Evolutionary conservation across 306 rosid species (phyloP).

Genomic region (Urtica urens): DNA sequence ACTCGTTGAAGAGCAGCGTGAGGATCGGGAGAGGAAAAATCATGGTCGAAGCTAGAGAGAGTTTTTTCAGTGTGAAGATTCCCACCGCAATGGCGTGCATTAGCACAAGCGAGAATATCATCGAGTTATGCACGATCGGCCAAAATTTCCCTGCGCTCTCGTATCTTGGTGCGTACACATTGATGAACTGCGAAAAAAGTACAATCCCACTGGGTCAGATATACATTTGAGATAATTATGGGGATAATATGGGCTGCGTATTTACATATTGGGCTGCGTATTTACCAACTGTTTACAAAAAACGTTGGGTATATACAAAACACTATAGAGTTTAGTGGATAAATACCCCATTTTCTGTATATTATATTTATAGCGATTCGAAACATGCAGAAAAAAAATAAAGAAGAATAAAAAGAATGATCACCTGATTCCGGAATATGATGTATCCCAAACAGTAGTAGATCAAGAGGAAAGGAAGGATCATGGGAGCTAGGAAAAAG

Average conservation of each 20-base stretch:
- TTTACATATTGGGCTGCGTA: too few species aligned
- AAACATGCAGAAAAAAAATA: not conserved
- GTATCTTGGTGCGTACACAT: slow-evolving; percentile 62
- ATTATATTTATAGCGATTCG: too few species aligned
- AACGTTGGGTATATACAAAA: too few species aligned
- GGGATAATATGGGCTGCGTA: too few species aligned
- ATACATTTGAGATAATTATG: too few species aligned
- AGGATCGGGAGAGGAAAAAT: slow-evolving; percentile 64
- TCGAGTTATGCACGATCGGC: slow-evolving; percentile 76
- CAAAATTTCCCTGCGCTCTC: slow-evolving; percentile 90
- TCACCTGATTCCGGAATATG: slow-evolving; percentile 75
- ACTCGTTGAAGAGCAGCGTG: slow-evolving; percentile 80
- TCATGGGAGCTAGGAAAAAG: slow-evolving; percentile 91
- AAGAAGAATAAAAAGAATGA: slow-evolving; percentile 14
- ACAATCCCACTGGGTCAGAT: too few species aligned
- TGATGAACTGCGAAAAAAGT: slow-evolving; percentile 68
- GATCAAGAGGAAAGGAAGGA: slow-evolving; percentile 74
- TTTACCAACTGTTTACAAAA: too few species aligned
- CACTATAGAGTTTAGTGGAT: too few species aligned
- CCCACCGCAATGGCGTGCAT: slow-evolving; percentile 93
- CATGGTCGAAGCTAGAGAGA: slow-evolving; percentile 33
- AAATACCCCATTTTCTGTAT: too few species aligned
- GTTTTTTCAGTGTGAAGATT: slow-evolving; percentile 65
- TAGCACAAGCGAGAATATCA: slow-evolving; percentile 78
- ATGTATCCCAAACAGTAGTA: slow-evolving; percentile 73